Percentiles rank a stretch among this genome's conserved stretches.
phyloP scores from a whole-genome alignment of 1,139 yeast species.

The Lodderomyces pseudojiufengensis region DNA sequence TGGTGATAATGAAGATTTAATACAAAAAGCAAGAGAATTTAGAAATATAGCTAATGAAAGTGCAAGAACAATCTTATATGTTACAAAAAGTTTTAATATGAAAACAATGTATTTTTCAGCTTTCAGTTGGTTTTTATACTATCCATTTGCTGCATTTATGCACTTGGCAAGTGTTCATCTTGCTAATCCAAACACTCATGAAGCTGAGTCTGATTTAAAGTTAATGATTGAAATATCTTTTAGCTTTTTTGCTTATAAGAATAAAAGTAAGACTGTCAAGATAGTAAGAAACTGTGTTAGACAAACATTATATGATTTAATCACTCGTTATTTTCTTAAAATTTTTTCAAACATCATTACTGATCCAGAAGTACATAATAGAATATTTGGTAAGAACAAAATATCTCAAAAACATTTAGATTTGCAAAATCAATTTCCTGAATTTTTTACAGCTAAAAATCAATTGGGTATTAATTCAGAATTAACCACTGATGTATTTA shows the following conservation, averaged over 20 bases:
- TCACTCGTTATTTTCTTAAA: slow-evolving; percentile 7
- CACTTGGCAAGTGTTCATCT: slow-evolving; percentile 26
- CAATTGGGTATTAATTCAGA: slow-evolving; percentile 4
- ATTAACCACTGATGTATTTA: slow-evolving; percentile 2
- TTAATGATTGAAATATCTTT: slow-evolving; percentile 27
- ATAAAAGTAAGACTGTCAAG: neutral
- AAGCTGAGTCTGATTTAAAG: slow-evolving; percentile 24
- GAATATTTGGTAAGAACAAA: slow-evolving; percentile 3
- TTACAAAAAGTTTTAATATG: slow-evolving; percentile 20
- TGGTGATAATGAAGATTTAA: slow-evolving; percentile 15
- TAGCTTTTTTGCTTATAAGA: slow-evolving; percentile 17
- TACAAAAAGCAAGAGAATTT: slow-evolving; percentile 14
- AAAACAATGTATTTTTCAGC: slow-evolving; percentile 19
- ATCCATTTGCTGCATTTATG: slow-evolving; percentile 33
- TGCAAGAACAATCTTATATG: slow-evolving; percentile 32
- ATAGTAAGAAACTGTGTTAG: slow-evolving; percentile 7
- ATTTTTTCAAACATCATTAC: slow-evolving; percentile 1
- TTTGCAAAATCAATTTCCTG: slow-evolving; percentile 6
- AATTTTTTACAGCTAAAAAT: slow-evolving; percentile 6
- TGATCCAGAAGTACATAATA: neutral
- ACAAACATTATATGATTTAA: slow-evolving; percentile 8
- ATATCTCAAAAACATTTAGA: slow-evolving; percentile 8
- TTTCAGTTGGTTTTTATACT: slow-evolving; percentile 30
- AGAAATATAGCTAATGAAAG: slow-evolving; percentile 26
- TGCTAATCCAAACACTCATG: slow-evolving; percentile 25